A percentile compares a stretch with the other conserved stretches of the same genome.
Conservation (phyloP, 345 rosid species). For the Hevea brasiliensis region DNA sequence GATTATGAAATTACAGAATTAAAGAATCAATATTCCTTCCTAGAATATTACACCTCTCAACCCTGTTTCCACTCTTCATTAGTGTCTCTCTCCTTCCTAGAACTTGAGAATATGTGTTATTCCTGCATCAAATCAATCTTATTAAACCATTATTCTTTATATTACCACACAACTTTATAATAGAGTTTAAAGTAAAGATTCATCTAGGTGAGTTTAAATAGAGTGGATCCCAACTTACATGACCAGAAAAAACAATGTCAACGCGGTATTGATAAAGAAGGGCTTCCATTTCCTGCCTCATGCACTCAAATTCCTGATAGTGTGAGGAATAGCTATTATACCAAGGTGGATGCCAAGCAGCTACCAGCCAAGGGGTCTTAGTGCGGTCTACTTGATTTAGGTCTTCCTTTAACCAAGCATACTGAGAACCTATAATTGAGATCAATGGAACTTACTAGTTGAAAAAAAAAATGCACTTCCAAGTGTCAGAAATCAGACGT, state of each 20-base stretch:
- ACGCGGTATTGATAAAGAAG: slow-evolving; percentile 64
- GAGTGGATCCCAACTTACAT: slow-evolving; percentile 45
- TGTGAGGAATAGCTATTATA: slow-evolving; percentile 79
- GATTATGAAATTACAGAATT: too few species aligned
- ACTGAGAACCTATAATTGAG: slow-evolving; percentile 56
- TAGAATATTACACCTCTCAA: too few species aligned
- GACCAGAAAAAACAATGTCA: slow-evolving; percentile 77
- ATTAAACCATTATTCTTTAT: neutral
- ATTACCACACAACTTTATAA: neutral
- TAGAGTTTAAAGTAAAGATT: neutral
- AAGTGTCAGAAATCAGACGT: neutral
- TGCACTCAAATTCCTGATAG: slow-evolving; percentile 90
- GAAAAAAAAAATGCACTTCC: neutral
- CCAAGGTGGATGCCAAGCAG: slow-evolving; percentile 90
- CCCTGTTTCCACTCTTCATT: too few species aligned
- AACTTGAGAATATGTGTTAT: neutral
- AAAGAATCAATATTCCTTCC: too few species aligned
- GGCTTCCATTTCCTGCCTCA: slow-evolving; percentile 87
- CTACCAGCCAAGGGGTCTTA: slow-evolving; percentile 80
- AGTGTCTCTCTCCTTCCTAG: too few species aligned
- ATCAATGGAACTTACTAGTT: slow-evolving; percentile 3
- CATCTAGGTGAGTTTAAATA: neutral
- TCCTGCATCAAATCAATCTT: neutral
- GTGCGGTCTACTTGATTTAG: slow-evolving; percentile 50
- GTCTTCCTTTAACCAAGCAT: slow-evolving; percentile 71